Evolutionary conservation across 23 red algal species (phyloP).

Genomic region (Rhodosorus marinus): DNA sequence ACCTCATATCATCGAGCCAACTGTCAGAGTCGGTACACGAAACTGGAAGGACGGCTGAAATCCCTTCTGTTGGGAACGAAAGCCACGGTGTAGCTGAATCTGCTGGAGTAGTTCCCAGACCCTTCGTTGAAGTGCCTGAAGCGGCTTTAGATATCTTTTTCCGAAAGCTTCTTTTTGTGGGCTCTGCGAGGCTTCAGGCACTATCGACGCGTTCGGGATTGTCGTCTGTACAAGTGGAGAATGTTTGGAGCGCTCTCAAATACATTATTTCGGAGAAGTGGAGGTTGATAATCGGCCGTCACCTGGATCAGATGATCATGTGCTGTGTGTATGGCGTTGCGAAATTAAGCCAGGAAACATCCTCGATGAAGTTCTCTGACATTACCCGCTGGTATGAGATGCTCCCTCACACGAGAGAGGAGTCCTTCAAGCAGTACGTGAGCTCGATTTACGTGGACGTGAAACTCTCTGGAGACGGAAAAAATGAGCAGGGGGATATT

Average conservation of each 20-base stretch:
- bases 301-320: constrained; percentile 49
- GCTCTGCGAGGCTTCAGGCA: constrained; percentile 12
- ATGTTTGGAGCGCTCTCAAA: constrained; percentile 43
- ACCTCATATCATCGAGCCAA: too few species aligned
- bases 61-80: not conserved
- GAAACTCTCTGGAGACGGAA: too few species aligned
- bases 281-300: constrained; percentile 36
- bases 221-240: constrained; percentile 1
- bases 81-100: not conserved
- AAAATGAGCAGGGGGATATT: constrained; percentile 61
- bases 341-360: constrained; percentile 17
- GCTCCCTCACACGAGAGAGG: constrained; percentile 13
- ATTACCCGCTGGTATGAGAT: constrained; percentile 21
- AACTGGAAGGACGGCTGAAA: not conserved
- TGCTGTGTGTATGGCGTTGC: constrained; percentile 57
- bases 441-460: constrained; percentile 18
- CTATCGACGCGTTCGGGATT: constrained; percentile 27
- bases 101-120: not conserved
- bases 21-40: not conserved
- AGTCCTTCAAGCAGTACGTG: constrained; percentile 2
- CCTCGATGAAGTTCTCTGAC: constrained; percentile 37
- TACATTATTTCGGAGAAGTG: constrained; percentile 20
- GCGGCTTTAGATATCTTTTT: constrained; percentile 45
- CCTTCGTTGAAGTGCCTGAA: constrained; percentile 8
- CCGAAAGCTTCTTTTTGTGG: constrained; percentile 27